Percentiles rank a stretch among this genome's conserved stretches.
Evolutionary conservation across 2,329 filamentous ascomycete genomes (phyloP).

Genomic region (Aspergillus unguis): DNA sequence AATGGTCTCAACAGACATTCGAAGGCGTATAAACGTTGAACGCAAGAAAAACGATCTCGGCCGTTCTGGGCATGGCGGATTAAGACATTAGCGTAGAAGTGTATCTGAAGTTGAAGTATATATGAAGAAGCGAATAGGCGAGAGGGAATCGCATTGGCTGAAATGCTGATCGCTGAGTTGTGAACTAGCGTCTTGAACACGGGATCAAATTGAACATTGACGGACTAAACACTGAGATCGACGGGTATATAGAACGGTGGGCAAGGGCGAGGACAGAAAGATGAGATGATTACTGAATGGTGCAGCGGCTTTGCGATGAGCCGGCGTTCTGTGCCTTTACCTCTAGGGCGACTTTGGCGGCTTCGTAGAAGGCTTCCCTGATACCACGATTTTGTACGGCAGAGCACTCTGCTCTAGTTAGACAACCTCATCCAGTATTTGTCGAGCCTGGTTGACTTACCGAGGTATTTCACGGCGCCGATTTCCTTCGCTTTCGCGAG

Average conservation of each 20-base stretch:
- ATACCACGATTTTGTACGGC: slow-evolving; percentile 97
- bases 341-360: slow-evolving; percentile 80
- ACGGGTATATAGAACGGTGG: slow-evolving; percentile 18
- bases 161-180: slow-evolving; percentile 10
- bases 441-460: slow-evolving; percentile 41
- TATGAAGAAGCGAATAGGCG: slow-evolving; percentile 18
- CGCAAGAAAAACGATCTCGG: not conserved
- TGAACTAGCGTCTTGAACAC: not conserved
- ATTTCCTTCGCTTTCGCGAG: slow-evolving; percentile 88
- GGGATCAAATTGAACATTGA: not conserved
- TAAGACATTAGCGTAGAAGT: slow-evolving; percentile 17
- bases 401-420: slow-evolving; percentile 69
- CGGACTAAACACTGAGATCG: not conserved
- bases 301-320: slow-evolving; percentile 31
- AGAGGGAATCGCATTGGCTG: slow-evolving; percentile 9
- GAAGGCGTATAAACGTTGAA: no score
- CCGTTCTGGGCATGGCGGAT: not conserved
- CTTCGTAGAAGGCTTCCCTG: slow-evolving; percentile 98
- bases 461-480: slow-evolving; percentile 85
- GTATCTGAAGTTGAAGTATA: slow-evolving; percentile 17
- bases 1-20: no score
- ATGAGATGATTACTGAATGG: slow-evolving; percentile 31
- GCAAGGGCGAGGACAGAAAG: slow-evolving; percentile 1
- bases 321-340: slow-evolving; percentile 42
- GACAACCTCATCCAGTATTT: not conserved